phyloP scores from a whole-genome alignment of 2,329 filamentous ascomycete species.

The Trichoderma hamatum region DNA sequence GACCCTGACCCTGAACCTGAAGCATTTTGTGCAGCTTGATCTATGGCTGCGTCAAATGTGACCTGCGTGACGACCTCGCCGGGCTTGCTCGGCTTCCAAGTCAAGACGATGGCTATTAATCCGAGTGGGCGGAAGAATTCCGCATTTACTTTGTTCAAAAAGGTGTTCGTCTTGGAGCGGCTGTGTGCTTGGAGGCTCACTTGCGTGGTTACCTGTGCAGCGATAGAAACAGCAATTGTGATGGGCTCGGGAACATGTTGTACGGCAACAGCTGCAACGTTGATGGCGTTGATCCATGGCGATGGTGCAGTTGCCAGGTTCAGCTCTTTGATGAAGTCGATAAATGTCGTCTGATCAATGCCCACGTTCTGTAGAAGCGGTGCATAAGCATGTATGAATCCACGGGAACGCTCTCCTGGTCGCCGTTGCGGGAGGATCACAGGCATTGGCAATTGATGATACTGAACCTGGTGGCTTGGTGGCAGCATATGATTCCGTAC shows the following conservation, averaged over 20 bases:
- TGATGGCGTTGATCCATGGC: slow-evolving; percentile 45
- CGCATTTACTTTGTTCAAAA: slow-evolving; percentile 59
- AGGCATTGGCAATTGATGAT: slow-evolving; percentile 43
- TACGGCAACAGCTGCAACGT: slow-evolving; percentile 45
- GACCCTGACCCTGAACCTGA: not conserved
- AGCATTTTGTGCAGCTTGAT: slow-evolving; percentile 27
- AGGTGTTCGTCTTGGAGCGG: slow-evolving; percentile 52
- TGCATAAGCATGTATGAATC: slow-evolving; percentile 57
- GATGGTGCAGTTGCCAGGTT: slow-evolving; percentile 44
- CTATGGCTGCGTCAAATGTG: slow-evolving; percentile 38
- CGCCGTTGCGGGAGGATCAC: slow-evolving; percentile 57
- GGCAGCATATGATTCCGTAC: slow-evolving; percentile 19
- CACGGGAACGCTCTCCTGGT: slow-evolving; percentile 50
- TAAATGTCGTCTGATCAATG: slow-evolving; percentile 52
- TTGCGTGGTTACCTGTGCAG: slow-evolving; percentile 47
- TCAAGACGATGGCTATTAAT: slow-evolving; percentile 54
- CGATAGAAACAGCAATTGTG: slow-evolving; percentile 47
- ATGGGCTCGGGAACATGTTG: slow-evolving; percentile 45
- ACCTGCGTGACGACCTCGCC: slow-evolving; percentile 35
- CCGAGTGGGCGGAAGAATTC: slow-evolving; percentile 60
- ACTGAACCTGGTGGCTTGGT: not conserved
- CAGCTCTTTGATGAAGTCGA: slow-evolving; percentile 52
- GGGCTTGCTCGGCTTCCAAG: slow-evolving; percentile 49
- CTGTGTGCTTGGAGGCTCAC: slow-evolving; percentile 46
- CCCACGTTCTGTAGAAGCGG: slow-evolving; percentile 50